A percentile compares a stretch with the other conserved stretches of the same genome.
Evolutionary conservation across 2,329 filamentous ascomycete genomes (phyloP).

Genomic region (Diaporthe vaccinii): DNA sequence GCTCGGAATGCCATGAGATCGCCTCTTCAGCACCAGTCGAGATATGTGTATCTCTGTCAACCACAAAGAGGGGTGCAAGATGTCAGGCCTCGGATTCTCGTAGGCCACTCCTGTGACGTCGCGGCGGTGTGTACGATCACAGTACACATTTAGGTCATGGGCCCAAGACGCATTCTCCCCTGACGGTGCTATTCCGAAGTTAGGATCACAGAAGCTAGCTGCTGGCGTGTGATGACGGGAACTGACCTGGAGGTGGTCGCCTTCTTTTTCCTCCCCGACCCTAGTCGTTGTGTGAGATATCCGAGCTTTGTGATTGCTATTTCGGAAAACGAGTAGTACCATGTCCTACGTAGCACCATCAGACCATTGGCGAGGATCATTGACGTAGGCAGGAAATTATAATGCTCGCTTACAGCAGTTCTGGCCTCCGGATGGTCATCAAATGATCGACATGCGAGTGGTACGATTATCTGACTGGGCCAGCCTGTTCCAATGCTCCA

Average conservation of each 20-base stretch:
- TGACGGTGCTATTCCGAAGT: neutral
- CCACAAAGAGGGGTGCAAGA: neutral
- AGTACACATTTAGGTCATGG: neutral
- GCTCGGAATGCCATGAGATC: neutral
- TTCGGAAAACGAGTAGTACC: neutral
- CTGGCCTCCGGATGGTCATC: neutral
- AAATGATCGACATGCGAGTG: neutral
- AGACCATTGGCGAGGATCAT: neutral
- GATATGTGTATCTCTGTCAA: neutral
- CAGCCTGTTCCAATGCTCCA: neutral
- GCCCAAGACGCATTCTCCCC: neutral
- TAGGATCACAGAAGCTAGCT: neutral
- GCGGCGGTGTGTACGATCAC: neutral
- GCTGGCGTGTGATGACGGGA: neutral
- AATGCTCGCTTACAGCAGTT: neutral
- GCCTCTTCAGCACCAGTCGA: neutral
- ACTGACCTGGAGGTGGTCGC: neutral
- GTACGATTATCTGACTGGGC: neutral
- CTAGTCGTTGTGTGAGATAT: neutral
- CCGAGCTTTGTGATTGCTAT: neutral
- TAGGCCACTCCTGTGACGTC: neutral
- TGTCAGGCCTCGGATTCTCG: neutral
- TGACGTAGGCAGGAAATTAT: neutral
- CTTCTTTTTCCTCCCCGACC: neutral
- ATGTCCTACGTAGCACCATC: conserved; percentile 9